Percentiles rank a stretch among this genome's conserved stretches.
Conservation (phyloP, 148 eudicot species). For the Euryodendron excelsum region DNA sequence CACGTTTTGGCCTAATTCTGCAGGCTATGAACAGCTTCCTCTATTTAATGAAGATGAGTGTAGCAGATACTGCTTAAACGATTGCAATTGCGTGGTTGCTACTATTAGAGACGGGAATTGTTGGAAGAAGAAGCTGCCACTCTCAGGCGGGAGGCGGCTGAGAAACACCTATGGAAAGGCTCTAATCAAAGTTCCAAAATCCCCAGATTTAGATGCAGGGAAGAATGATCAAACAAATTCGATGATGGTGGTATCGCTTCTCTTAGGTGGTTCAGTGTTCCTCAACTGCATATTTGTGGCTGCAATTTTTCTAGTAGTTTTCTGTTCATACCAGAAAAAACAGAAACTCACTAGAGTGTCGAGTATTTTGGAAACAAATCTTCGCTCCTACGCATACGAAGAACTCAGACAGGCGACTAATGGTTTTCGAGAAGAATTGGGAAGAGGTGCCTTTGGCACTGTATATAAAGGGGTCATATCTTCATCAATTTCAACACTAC, state of each 20-base stretch:
- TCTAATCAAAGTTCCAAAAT: slow-evolving; percentile 16
- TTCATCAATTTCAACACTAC: neutral
- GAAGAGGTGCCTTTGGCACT: slow-evolving; percentile 31
- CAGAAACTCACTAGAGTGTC: neutral
- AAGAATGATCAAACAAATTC: slow-evolving; percentile 14
- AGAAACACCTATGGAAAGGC: slow-evolving; percentile 6
- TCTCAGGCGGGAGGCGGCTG: slow-evolving; percentile 30
- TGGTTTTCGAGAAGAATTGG: slow-evolving; percentile 23
- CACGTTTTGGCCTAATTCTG: slow-evolving; percentile 26
- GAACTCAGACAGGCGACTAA: slow-evolving; percentile 22
- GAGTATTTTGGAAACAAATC: neutral
- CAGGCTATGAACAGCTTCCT: slow-evolving; percentile 3
- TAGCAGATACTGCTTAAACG: slow-evolving; percentile 19
- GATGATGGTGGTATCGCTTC: too few relatives aligned
- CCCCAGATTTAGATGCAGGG: neutral
- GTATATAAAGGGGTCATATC: too few relatives aligned
- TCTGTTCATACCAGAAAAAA: slow-evolving; percentile 16
- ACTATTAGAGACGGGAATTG: slow-evolving; percentile 13
- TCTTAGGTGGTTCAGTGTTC: too few relatives aligned
- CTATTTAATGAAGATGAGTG: slow-evolving; percentile 17
- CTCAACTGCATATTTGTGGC: too few relatives aligned
- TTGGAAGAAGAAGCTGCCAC: slow-evolving; percentile 36
- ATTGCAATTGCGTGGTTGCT: slow-evolving; percentile 30
- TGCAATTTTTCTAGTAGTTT: too few relatives aligned
- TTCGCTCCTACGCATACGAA: slow-evolving; percentile 21